Conservation (phyloP, 1,139 yeast genomes). For the Blastobotrys raffinosifermentans region DNA sequence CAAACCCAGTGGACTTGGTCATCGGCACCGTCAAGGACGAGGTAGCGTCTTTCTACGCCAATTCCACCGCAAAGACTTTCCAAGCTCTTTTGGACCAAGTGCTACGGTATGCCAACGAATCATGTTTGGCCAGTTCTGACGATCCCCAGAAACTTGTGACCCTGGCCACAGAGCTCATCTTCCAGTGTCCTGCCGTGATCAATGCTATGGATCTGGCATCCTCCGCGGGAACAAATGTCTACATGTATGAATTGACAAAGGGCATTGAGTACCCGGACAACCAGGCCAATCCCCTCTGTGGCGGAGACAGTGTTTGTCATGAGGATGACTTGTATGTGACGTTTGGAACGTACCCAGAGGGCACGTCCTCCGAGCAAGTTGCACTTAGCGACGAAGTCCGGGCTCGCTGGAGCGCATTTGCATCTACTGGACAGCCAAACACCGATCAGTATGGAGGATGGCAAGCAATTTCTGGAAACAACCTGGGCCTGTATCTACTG, state of each 20-base stretch:
- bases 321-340: constrained; percentile 29
- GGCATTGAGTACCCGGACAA: constrained; percentile 28
- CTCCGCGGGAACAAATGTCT: constrained; percentile 14
- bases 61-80: constrained; percentile 6
- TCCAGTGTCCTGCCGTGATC: constrained; percentile 23
- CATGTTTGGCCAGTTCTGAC: background rate
- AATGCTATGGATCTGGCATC: constrained; percentile 12
- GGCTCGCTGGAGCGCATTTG: constrained; percentile 1
- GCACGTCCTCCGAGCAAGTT: background rate
- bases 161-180: constrained; percentile 21
- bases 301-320: constrained; percentile 26
- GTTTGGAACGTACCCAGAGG: constrained; percentile 25
- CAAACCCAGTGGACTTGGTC: constrained; percentile 21
- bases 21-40: constrained; percentile 27
- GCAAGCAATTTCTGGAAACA: background rate
- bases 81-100: background rate
- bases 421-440: background rate
- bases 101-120: background rate
- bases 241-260: constrained; percentile 22
- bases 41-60: constrained; percentile 19
- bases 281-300: constrained; percentile 19
- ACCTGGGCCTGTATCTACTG: background rate
- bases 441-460: background rate
- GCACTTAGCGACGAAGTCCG: background rate
- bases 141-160: constrained; percentile 12